Evolutionary conservation across 2,329 filamentous ascomycete species (phyloP).

Genomic region (Fusarium scirpi): DNA sequence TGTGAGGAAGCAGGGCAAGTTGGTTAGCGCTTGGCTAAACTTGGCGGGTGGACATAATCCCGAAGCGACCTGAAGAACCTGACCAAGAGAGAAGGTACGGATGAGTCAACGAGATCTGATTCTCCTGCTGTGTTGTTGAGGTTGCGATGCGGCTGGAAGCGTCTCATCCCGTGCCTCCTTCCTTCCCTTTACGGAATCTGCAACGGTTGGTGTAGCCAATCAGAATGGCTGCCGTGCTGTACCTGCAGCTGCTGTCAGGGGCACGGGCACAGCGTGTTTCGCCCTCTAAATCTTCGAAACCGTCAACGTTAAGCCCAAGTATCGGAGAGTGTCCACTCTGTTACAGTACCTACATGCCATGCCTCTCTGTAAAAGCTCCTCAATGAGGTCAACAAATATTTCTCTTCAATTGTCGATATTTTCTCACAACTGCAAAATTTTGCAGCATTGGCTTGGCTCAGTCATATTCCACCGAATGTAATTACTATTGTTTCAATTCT

Average conservation of each 20-base stretch:
- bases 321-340: constrained; percentile 29
- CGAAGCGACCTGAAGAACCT: constrained; percentile 1
- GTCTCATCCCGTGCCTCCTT: constrained; percentile 38
- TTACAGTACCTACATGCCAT: constrained; percentile 11
- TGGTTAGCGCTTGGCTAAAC: constrained; percentile 38
- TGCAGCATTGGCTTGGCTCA: neutral
- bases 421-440: neutral
- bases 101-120: constrained; percentile 21
- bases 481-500: constrained; percentile 13
- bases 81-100: constrained; percentile 7
- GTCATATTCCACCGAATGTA: neutral
- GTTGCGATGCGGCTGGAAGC: constrained; percentile 38
- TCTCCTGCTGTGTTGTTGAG: constrained; percentile 25
- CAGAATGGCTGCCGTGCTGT: neutral
- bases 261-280: constrained; percentile 42
- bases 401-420: constrained; percentile 4
- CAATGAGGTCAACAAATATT: neutral
- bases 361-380: neutral
- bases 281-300: constrained; percentile 41
- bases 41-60: constrained; percentile 26
- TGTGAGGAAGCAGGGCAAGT: constrained; percentile 4
- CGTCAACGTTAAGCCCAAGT: constrained; percentile 30
- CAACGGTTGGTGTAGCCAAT: constrained; percentile 37
- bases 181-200: constrained; percentile 24
- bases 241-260: constrained; percentile 30